These are phyloP conservation scores for Penicillium steckii DNA, from an alignment of 495 filamentous ascomycete genomes.

Conservation along the genomic window DNA sequence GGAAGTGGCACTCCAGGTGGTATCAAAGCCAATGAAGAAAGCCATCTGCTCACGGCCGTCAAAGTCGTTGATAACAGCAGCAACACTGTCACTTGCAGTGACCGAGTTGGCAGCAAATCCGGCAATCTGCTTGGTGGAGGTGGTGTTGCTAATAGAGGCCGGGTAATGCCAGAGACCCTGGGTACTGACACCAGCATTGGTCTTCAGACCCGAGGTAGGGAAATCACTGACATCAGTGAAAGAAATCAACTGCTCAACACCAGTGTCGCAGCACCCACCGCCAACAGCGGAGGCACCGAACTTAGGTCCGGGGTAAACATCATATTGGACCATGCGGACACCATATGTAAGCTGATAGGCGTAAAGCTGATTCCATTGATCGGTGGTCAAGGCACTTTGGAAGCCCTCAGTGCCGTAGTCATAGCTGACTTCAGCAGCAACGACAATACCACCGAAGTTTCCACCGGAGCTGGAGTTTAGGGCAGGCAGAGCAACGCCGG, in stretches of 20 bases:
- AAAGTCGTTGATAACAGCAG: constrained; percentile 62
- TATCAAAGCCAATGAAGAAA: constrained; percentile 56
- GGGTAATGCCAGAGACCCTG: constrained; percentile 58
- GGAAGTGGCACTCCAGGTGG: constrained; percentile 54
- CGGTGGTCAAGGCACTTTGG: constrained; percentile 53
- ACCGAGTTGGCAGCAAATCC: constrained; percentile 43
- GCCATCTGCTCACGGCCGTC: constrained; percentile 60
- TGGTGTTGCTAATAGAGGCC: constrained; percentile 51
- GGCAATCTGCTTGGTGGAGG: constrained; percentile 53
- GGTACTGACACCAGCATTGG: constrained; percentile 51
- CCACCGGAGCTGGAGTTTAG: constrained; percentile 49
- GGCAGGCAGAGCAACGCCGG: constrained; percentile 48
- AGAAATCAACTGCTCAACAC: constrained; percentile 51
- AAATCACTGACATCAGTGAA: constrained; percentile 50
- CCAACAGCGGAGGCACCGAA: constrained; percentile 43
- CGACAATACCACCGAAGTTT: constrained; percentile 58
- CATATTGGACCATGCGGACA: constrained; percentile 61
- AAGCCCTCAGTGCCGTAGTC: constrained; percentile 44
- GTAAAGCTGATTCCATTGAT: constrained; percentile 57
- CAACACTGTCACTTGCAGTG: constrained; percentile 31
- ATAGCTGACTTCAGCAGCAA: constrained; percentile 57
- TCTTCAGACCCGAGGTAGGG: constrained; percentile 49
- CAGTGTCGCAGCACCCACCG: constrained; percentile 46
- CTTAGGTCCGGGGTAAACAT: constrained; percentile 53
- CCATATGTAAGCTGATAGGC: constrained; percentile 57